Evolutionary conservation across 2,329 filamentous ascomycete genomes (phyloP).

Genomic region (Verticillium alfalfae): DNA sequence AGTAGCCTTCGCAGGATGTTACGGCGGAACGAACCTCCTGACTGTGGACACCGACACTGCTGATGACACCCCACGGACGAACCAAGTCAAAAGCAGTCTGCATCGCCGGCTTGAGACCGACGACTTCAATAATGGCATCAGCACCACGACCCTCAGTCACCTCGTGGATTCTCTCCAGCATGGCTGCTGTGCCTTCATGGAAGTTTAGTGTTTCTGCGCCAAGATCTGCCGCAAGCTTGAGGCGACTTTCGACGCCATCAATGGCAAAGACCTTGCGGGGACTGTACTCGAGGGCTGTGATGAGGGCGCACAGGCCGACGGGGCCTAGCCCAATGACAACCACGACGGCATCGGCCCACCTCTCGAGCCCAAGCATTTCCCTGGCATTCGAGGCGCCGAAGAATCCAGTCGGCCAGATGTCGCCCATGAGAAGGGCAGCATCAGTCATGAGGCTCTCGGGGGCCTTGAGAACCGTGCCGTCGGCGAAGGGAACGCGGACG

Average conservation of each 20-base stretch:
- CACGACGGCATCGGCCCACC: slow-evolving; percentile 62
- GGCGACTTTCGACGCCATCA: slow-evolving; percentile 68
- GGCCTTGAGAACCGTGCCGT: slow-evolving; percentile 73
- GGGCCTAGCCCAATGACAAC: slow-evolving; percentile 82
- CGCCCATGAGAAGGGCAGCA: slow-evolving; percentile 79
- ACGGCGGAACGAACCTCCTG: too few species aligned
- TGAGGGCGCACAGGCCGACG: slow-evolving; percentile 77
- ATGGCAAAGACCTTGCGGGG: slow-evolving; percentile 74
- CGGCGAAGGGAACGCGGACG: slow-evolving; percentile 74
- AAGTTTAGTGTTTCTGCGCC: too few species aligned
- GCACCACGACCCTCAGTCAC: too few species aligned
- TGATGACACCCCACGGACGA: too few species aligned
- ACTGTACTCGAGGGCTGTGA: slow-evolving; percentile 69
- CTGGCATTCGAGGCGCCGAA: slow-evolving; percentile 80
- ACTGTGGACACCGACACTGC: too few species aligned
- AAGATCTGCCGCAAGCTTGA: slow-evolving; percentile 66
- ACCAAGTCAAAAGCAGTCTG: too few species aligned
- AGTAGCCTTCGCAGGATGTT: too few species aligned
- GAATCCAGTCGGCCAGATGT: slow-evolving; percentile 85
- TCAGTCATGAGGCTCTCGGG: slow-evolving; percentile 63
- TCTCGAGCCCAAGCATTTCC: slow-evolving; percentile 50
- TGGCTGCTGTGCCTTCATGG: too few species aligned
- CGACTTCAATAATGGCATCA: too few species aligned
- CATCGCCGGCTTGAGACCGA: too few species aligned
- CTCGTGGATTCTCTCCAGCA: too few species aligned